Evolutionary conservation across 2,329 filamentous ascomycete species (phyloP), one percentile per base, ranked within the genome.

Genomic region (Aspergillus sp.): DNA sequence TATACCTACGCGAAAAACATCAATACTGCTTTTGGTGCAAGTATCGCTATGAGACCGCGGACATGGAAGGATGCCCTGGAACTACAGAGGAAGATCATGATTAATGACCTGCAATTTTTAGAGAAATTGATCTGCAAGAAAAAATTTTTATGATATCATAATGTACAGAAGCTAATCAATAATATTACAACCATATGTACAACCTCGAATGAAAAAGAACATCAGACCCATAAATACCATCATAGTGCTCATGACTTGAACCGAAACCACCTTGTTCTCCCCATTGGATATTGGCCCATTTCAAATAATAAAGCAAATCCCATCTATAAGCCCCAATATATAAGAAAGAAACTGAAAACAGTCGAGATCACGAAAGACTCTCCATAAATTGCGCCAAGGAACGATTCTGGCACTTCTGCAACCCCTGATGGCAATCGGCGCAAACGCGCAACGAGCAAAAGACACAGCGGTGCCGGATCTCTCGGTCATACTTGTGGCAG

Each of bases 21-120:
- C 68, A 75, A 36, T 98, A 98, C 63, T 98, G 93, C 70, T 95
- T 96, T 63, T 98, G 90, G 87, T 98, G 93, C 69, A 97, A 96
- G 65, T 86, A 78, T 66, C 73, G 74, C 41, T 98, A 96, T 63
- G 78, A 82, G 29, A 62, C 63, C 12, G 53, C 56, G 0, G 82
- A 89, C 58, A 83, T 96, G 85, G 88, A 93, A 9, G 90, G 88
- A 0, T 98, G 93, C 73, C 91, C 93, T 0, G 93, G 93, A 1
- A 44, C 84, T 31, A 86, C 82, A 0, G 93, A 96, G 67, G 90
- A 95, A 59, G 90, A 96, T 57, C 81, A 84, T 60, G 81, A 81
- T 54, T 83, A 62, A 79, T 33, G 33, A 41, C 33, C 36, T 19
- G 19, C 19, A 19, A 2, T 19, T 19, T 26, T 38, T 47, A 40